These are phyloP conservation scores for Coccomyxa subellipsoidea DNA, from an alignment of 163 green algal genomes.

Conservation along the genomic window DNA sequence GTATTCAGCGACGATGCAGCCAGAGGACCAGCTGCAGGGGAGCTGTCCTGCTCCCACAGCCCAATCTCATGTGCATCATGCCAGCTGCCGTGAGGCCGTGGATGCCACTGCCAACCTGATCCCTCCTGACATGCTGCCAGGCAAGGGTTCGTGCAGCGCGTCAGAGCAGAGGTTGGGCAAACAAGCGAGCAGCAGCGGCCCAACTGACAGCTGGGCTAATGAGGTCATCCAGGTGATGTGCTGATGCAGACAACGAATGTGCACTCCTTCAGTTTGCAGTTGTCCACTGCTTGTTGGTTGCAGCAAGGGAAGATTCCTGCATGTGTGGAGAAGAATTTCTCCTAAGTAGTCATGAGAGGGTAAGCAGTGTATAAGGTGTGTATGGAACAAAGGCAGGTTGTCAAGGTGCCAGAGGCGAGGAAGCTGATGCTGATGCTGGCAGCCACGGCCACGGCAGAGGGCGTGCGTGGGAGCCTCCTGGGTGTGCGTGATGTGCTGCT, in stretches of 20 bases:
- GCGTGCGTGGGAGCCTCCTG: not conserved
- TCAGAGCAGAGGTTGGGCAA: not conserved
- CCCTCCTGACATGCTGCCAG: not conserved
- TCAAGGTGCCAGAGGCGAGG: not conserved
- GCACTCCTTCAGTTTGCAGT: too few relatives aligned
- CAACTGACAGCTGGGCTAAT: not conserved
- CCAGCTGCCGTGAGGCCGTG: not conserved
- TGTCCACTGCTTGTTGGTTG: not conserved
- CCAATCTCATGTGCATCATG: not conserved
- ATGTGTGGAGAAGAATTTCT: too few relatives aligned
- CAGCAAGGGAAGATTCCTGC: not conserved
- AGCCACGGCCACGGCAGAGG: not conserved
- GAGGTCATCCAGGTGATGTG: slow-evolving; percentile 1
- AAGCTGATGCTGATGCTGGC: not conserved
- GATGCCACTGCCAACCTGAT: not conserved
- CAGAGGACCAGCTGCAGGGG: not conserved
- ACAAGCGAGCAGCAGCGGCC: not conserved
- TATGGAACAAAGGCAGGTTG: not conserved
- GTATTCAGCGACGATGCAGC: not conserved
- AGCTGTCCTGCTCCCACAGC: not conserved
- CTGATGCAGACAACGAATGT: not conserved
- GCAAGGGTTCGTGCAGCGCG: not conserved
- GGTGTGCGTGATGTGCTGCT: not conserved
- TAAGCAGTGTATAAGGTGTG: not conserved
- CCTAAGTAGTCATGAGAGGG: too few relatives aligned